Evolutionary conservation across 2,329 filamentous ascomycete genomes (phyloP).

Genomic region (Ilyonectria mors-panacis): DNA sequence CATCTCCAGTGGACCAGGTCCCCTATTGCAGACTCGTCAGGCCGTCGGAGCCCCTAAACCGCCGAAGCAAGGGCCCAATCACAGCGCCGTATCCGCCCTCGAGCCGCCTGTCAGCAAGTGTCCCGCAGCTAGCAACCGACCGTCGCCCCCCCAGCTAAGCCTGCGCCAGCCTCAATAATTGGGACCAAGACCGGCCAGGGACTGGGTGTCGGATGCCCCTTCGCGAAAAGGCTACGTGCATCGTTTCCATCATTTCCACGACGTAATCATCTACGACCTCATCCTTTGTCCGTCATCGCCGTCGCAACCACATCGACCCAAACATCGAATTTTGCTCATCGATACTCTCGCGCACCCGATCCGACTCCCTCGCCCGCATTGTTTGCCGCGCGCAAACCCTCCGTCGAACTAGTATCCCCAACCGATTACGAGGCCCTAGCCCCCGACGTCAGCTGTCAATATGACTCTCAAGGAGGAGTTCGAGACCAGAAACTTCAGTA

Average conservation of each 20-base stretch:
- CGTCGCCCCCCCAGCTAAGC: conserved; percentile 42
- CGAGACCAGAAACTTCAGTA: conserved; percentile 82
- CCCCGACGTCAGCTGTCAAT: conserved; percentile 57
- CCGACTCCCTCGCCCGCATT: conserved; percentile 17
- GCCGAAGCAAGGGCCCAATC: conserved; percentile 28
- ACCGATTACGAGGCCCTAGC: conserved; percentile 38
- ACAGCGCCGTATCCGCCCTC: conserved; percentile 23
- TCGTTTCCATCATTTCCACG: conserved; percentile 51
- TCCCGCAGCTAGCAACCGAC: conserved; percentile 27
- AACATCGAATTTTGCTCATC: conserved; percentile 29
- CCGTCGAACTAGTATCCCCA: conserved; percentile 18
- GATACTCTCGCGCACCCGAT: conserved; percentile 22
- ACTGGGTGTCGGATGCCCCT: conserved; percentile 28
- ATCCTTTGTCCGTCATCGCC: conserved; percentile 31
- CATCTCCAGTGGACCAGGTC: conserved; percentile 20
- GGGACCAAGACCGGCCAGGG: conserved; percentile 32
- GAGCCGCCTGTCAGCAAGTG: conserved; percentile 15
- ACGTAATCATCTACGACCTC: conserved; percentile 39
- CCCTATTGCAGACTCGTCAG: conserved; percentile 13
- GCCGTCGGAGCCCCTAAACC: conserved; percentile 16
- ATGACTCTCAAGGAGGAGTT: conserved; percentile 83
- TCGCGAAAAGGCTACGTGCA: conserved; percentile 53
- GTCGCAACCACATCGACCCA: conserved; percentile 40
- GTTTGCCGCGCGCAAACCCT: conserved; percentile 30
- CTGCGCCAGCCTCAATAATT: conserved; percentile 49